Percentiles rank a stretch among this genome's conserved stretches.
Conservation (phyloP, 106 monocot genomes). For the Dioscorea zingiberensis region DNA sequence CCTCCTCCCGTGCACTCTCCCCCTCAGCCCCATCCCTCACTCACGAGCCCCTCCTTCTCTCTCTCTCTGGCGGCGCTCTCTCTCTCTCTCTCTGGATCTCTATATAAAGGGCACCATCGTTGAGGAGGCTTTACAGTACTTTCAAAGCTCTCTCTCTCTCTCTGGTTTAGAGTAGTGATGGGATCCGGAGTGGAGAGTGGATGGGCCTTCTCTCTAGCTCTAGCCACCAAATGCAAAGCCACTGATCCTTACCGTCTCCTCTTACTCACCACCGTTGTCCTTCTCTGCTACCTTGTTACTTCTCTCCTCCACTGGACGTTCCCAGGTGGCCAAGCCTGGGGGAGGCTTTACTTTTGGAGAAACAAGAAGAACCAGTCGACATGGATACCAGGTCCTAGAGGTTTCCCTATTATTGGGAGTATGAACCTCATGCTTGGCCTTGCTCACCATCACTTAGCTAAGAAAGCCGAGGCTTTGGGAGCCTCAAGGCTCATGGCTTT, state of each 20-base stretch:
- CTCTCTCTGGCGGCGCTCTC: background rate
- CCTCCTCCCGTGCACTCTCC: background rate
- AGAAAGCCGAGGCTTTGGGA: conserved; percentile 3
- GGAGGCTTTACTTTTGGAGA: conserved; percentile 10
- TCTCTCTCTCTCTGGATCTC: background rate
- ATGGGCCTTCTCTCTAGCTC: conserved; percentile 21
- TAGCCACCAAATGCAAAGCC: conserved; percentile 9
- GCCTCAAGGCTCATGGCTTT: conserved; percentile 59
- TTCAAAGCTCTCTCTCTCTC: background rate
- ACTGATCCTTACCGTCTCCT: conserved; percentile 2
- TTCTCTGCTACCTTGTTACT: conserved; percentile 10
- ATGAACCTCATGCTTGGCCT: conserved; percentile 53
- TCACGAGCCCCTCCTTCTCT: too few species aligned
- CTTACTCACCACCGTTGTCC: background rate
- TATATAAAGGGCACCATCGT: too few species aligned
- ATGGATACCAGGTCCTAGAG: conserved; percentile 38
- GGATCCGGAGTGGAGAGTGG: background rate
- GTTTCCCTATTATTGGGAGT: conserved; percentile 60
- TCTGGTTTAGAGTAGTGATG: background rate
- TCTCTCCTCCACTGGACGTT: conserved; percentile 30
- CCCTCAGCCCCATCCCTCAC: too few species aligned
- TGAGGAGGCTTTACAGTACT: too few species aligned
- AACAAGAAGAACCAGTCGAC: too few species aligned
- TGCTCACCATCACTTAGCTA: conserved; percentile 46
- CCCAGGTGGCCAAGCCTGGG: conserved; percentile 60